phyloP scores from a whole-genome alignment of 2,329 filamentous ascomycete species.

The Penicillium sp. region DNA sequence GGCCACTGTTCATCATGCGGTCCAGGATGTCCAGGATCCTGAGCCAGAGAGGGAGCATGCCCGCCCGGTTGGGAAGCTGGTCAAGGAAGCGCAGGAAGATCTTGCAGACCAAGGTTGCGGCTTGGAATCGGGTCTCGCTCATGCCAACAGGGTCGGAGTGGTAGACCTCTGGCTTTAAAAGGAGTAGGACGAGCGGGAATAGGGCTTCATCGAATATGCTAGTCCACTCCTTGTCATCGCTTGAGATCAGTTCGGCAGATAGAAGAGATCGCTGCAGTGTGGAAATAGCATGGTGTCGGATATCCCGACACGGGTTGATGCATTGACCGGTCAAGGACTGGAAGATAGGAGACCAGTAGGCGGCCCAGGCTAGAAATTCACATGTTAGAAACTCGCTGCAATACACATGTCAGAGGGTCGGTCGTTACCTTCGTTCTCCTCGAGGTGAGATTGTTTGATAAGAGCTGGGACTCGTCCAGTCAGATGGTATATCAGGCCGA shows the following conservation, averaged over 20 bases:
- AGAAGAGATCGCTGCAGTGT: conserved; percentile 82
- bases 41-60: conserved; percentile 88
- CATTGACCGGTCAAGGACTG: conserved; percentile 84
- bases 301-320: conserved; percentile 89
- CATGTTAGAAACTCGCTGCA: conserved; percentile 9
- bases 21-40: conserved; percentile 94
- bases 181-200: conserved; percentile 81
- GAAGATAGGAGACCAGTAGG: conserved; percentile 96
- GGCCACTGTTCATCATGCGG: conserved; percentile 90
- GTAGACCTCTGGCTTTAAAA: conserved; percentile 93
- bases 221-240: conserved; percentile 85
- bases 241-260: conserved; percentile 78
- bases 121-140: conserved; percentile 91
- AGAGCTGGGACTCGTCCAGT: conserved; percentile 78
- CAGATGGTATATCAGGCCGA: conserved; percentile 77
- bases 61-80: conserved; percentile 77
- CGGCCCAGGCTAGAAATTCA: conserved; percentile 71
- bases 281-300: conserved; percentile 82
- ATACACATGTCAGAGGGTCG: neutral
- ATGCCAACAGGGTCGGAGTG: conserved; percentile 87
- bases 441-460: conserved; percentile 90
- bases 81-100: conserved; percentile 94
- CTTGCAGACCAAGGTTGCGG: conserved; percentile 86
- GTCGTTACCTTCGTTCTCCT: conserved; percentile 70
- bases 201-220: conserved; percentile 92